phyloP scores from a whole-genome alignment of 2,329 filamentous ascomycete species.

The Colletotrichum euphorbiae region DNA sequence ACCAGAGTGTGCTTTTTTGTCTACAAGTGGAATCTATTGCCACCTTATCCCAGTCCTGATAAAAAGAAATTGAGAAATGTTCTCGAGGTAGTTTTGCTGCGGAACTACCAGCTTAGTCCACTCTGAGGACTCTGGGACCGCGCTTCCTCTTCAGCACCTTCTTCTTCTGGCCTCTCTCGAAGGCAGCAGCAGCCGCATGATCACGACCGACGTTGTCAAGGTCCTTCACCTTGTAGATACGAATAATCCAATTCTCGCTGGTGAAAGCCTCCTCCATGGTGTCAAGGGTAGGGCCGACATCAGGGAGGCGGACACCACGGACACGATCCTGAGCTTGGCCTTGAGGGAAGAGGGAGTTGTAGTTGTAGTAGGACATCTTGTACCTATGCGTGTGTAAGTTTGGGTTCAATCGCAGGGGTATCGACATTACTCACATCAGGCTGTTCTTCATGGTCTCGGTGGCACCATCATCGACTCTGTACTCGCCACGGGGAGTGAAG shows the following conservation, averaged over 20 bases:
- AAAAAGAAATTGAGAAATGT: slow-evolving; percentile 32
- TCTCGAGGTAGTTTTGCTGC: slow-evolving; percentile 25
- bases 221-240: slow-evolving; percentile 99
- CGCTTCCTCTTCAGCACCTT: slow-evolving; percentile 80
- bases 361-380: slow-evolving; percentile 99
- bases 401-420: slow-evolving; percentile 30
- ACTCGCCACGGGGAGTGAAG: slow-evolving; percentile 94
- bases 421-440: slow-evolving; percentile 80
- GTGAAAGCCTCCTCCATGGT: slow-evolving; percentile 97
- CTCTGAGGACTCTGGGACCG: slow-evolving; percentile 76
- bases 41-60: slow-evolving; percentile 35
- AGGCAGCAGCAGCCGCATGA: slow-evolving; percentile 75
- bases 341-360: slow-evolving; percentile 87
- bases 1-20: slow-evolving; percentile 48
- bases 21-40: slow-evolving; percentile 42
- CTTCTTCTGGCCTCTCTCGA: slow-evolving; percentile 85
- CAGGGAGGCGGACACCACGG: slow-evolving; percentile 82
- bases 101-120: slow-evolving; percentile 67
- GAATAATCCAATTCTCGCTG: slow-evolving; percentile 99
- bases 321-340: slow-evolving; percentile 94
- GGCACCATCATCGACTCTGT: slow-evolving; percentile 91
- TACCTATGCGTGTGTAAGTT: slow-evolving; percentile 73
- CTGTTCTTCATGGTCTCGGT: slow-evolving; percentile 99
- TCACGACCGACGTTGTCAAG: slow-evolving; percentile 95
- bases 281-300: slow-evolving; percentile 85